Evolutionary conservation across 176 grass and related monocot species (phyloP), one percentile per base, ranked within the genome.

Genomic region (Paspalum notatum): DNA sequence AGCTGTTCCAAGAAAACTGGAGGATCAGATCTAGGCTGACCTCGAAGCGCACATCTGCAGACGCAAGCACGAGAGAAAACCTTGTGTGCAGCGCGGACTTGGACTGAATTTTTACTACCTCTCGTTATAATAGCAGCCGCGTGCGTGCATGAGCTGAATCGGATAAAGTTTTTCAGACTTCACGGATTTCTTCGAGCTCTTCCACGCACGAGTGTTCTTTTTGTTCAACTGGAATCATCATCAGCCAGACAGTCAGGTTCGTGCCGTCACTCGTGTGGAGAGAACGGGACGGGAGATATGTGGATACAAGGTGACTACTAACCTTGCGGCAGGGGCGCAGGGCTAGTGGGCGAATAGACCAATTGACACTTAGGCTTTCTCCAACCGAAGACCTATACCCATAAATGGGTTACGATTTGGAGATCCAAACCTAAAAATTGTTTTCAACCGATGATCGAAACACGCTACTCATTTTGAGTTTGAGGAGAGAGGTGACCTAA

Each of bases 51-150:
- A 53, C 49, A 54, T 39, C 4, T 37, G 47, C 69, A 52, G 22
- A 72, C 69, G 68, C 27, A 53, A 72, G 70, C 70, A 53, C 37
- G 25, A 32, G 49, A 18, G 37, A 25, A 12, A 37, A 27, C 69
- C 69, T 38, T 53, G 25, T 12, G 47, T 72, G 69, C 47, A 38
- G 17, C 58, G 6, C 71, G n/a, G 71, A 74, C 50, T 74, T 42
- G 50, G 71, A 73, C 49, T 12, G 49, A 27, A 42, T 51, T 41
- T 74, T 55, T 26, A 60, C 26, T 60, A 12, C n/a, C 9, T 8
- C 20, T 8, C 20, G n/a, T 17, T 21, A 53, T 56, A 56, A 56
- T 17, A 52, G 17, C 5, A 52, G 0, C 16, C 18, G 50, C n/a
- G n/a, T 24, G 8, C 18, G 18, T 57, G 54, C 8, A 18, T 22